Evolutionary conservation across 441 rosid species (phyloP).

Genomic region (Capsella rubella): DNA sequence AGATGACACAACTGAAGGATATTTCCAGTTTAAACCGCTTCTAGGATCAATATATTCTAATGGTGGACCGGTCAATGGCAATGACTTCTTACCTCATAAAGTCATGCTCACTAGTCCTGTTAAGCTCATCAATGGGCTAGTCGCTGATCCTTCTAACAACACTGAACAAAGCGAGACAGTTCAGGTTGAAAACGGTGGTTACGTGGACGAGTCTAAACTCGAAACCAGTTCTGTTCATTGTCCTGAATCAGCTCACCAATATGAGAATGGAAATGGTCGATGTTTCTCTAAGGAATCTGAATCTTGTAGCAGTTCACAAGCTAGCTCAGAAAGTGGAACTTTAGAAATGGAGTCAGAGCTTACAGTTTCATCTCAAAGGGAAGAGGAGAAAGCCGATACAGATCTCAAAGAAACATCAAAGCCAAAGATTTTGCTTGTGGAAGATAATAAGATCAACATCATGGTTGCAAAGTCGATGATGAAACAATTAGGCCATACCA

Average conservation of each 20-base stretch:
- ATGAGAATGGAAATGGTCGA: constrained; percentile 42
- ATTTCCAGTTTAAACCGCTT: constrained; percentile 80
- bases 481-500: constrained; percentile 78
- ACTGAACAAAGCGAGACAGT: constrained; percentile 51
- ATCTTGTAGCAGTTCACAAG: constrained; percentile 44
- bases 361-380: constrained; percentile 42
- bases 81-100: constrained; percentile 53
- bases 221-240: constrained; percentile 55
- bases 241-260: constrained; percentile 43
- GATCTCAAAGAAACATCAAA: constrained; percentile 46
- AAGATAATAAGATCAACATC: constrained; percentile 90
- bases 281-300: constrained; percentile 42
- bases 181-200: constrained; percentile 61
- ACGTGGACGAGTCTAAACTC: constrained; percentile 62
- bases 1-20: constrained; percentile 75
- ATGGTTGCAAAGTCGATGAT: constrained; percentile 87
- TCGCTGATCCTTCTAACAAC: constrained; percentile 47
- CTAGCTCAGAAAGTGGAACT: constrained; percentile 44
- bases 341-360: constrained; percentile 46
- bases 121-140: constrained; percentile 50
- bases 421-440: constrained; percentile 93
- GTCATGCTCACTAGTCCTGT: constrained; percentile 47
- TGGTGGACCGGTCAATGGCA: constrained; percentile 58
- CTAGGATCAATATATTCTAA: constrained; percentile 77
- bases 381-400: constrained; percentile 49